Evolutionary conservation across 2,329 filamentous ascomycete species (phyloP).

Genomic region (Tolypocladium ophioglossoides): DNA sequence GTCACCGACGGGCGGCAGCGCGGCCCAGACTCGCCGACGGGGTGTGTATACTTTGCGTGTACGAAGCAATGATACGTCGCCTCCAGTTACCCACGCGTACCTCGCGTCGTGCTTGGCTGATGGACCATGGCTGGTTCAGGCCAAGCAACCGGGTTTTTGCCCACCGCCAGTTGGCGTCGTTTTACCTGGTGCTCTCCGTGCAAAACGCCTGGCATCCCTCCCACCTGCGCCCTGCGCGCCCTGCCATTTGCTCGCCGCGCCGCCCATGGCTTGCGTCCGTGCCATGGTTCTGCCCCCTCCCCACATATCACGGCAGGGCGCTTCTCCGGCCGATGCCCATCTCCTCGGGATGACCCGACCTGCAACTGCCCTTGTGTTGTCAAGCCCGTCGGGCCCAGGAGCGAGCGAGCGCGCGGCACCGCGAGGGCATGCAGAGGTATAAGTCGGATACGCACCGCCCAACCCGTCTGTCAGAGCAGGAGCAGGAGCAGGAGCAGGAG

Average conservation of each 20-base stretch:
- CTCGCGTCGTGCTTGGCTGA: neutral
- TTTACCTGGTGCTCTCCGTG: neutral
- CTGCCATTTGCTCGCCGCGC: neutral
- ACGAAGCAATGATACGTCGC: too few relatives aligned
- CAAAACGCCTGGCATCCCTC: neutral
- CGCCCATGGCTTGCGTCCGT: neutral
- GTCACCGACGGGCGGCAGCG: neutral
- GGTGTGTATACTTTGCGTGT: too few relatives aligned
- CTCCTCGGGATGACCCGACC: neutral
- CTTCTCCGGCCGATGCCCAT: neutral
- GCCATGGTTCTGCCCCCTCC: neutral
- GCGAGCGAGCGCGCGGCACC: too few relatives aligned
- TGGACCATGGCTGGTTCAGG: too few relatives aligned
- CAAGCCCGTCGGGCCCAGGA: too few relatives aligned
- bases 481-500: too few relatives aligned
- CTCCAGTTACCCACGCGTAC: neutral
- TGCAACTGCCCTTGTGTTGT: neutral
- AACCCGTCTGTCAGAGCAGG: too few relatives aligned
- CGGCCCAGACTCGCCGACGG: too few relatives aligned
- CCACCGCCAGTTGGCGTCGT: neutral
- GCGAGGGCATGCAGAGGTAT: too few relatives aligned
- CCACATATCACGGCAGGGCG: neutral
- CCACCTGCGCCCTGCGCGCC: neutral
- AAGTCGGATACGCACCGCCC: too few relatives aligned
- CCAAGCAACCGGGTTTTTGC: neutral